Conservation (phyloP, 139 green algal genomes). For the Eudorina sp. region DNA sequence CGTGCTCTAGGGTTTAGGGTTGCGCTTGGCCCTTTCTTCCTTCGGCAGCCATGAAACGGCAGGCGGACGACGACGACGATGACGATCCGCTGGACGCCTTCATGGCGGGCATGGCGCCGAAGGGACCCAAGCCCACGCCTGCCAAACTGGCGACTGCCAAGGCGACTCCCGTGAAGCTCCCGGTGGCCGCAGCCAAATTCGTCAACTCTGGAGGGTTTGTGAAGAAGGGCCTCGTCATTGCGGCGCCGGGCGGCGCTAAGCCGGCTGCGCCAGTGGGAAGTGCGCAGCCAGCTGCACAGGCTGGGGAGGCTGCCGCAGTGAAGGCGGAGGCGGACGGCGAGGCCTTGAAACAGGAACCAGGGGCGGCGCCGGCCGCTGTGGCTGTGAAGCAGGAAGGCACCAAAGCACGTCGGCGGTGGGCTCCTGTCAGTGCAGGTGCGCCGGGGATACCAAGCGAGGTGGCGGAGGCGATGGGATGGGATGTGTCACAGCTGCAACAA, state of each 20-base stretch:
- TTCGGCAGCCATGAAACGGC: constrained; percentile 9
- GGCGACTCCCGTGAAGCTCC: neutral
- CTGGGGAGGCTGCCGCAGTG: neutral
- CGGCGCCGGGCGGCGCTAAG: neutral
- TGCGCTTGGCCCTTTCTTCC: too few species aligned
- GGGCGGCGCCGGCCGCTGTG: neutral
- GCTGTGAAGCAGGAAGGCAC: neutral
- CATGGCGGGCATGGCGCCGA: constrained; percentile 77
- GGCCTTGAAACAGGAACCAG: neutral
- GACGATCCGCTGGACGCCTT: constrained; percentile 96
- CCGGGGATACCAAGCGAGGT: too few species aligned
- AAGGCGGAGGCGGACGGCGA: neutral
- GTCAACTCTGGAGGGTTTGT: neutral
- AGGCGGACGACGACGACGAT: constrained; percentile 68
- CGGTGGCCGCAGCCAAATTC: neutral
- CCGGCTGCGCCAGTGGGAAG: neutral
- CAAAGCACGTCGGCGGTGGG: constrained; percentile 78
- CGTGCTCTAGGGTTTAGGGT: too few species aligned
- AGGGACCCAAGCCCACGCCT: neutral
- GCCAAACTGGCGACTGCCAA: neutral
- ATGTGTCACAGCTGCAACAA: too few species aligned
- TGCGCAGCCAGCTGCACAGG: neutral
- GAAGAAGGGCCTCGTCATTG: constrained; percentile 22
- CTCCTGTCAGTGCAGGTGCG: neutral
- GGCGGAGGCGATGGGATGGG: too few species aligned